Evolutionary conservation across 139 green algal species (phyloP).

Genomic region (Chlamydomonas incerta): DNA sequence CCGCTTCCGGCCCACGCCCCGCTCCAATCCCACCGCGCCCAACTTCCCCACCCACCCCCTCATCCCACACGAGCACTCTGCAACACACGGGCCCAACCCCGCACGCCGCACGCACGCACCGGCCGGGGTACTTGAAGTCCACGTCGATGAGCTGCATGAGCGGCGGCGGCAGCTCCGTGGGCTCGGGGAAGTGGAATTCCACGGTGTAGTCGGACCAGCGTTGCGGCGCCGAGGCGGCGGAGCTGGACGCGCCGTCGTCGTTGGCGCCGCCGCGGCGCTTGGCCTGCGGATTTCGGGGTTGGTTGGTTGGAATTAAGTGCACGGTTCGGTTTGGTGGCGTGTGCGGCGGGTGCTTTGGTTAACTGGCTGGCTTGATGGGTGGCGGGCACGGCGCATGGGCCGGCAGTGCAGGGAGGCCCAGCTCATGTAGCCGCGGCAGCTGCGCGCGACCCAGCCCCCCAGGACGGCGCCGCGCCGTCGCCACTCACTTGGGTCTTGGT

Average conservation of each 20-base stretch:
- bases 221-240: slow-evolving; percentile 50
- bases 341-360: too few relatives aligned
- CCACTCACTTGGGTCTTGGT: slow-evolving; percentile 40
- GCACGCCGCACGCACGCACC: slow-evolving; percentile 31
- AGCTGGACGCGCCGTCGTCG: slow-evolving; percentile 51
- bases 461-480: too few relatives aligned
- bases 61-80: neutral
- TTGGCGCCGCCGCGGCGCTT: slow-evolving; percentile 66
- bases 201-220: slow-evolving; percentile 89
- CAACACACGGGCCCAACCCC: neutral
- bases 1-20: too few relatives aligned
- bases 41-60: neutral
- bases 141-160: slow-evolving; percentile 93
- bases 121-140: slow-evolving; percentile 96
- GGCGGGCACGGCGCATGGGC: too few relatives aligned
- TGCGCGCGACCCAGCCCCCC: too few relatives aligned
- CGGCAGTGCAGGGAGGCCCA: too few relatives aligned
- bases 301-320: too few relatives aligned
- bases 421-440: too few relatives aligned
- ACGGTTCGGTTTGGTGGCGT: too few relatives aligned
- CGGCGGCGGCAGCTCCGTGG: slow-evolving; percentile 92
- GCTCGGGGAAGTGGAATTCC: slow-evolving; percentile 97
- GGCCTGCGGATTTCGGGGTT: neutral
- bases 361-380: too few relatives aligned
- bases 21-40: neutral